Conservation (phyloP, 2,329 filamentous ascomycete genomes). For the Coniella lustricola region DNA sequence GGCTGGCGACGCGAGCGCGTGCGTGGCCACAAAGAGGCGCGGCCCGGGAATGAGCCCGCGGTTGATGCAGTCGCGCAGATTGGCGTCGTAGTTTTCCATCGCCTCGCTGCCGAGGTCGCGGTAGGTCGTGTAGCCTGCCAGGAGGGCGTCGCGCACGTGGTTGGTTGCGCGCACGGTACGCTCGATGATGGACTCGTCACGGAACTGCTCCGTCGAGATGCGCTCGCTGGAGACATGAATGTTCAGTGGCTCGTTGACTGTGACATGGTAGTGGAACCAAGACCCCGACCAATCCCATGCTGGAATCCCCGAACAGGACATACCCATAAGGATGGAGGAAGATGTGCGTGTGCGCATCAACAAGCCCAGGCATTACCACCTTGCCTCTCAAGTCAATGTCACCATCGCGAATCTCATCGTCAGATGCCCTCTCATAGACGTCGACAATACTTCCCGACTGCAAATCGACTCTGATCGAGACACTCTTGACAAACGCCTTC, state of each 20-base stretch:
- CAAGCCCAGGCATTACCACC: constrained; percentile 44
- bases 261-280: neutral
- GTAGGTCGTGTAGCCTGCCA: constrained; percentile 53
- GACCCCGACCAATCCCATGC: too few species aligned
- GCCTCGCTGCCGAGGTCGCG: constrained; percentile 49
- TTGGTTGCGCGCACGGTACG: constrained; percentile 47
- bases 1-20: constrained; percentile 41
- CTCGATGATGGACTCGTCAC: constrained; percentile 52
- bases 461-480: constrained; percentile 35
- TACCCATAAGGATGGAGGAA: constrained; percentile 44
- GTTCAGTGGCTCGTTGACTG: constrained; percentile 4
- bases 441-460: constrained; percentile 33
- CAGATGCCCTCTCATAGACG: constrained; percentile 24
- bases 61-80: constrained; percentile 46
- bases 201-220: constrained; percentile 40
- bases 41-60: constrained; percentile 47
- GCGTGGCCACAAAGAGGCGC: constrained; percentile 48
- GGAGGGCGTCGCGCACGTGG: constrained; percentile 43
- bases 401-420: constrained; percentile 22
- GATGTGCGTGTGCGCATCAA: constrained; percentile 51
- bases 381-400: constrained; percentile 49
- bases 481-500: constrained; percentile 33
- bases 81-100: constrained; percentile 41
- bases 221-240: constrained; percentile 35
- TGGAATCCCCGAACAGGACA: too few species aligned